Conservation (phyloP, 2,329 filamentous ascomycete species). For the Diaporthe sp. region DNA sequence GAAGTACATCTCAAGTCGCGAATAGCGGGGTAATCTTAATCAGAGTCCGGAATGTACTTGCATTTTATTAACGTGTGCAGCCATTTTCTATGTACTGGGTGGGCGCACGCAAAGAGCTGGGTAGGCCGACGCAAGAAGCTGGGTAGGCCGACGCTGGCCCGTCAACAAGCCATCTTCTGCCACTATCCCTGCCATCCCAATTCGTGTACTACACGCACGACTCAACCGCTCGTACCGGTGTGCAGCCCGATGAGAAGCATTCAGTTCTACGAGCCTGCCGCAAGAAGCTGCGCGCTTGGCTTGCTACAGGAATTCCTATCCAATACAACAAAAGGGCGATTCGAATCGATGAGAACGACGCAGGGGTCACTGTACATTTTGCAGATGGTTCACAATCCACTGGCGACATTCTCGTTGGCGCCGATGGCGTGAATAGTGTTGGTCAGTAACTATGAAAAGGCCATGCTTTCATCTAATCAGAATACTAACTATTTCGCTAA, state of each 20-base stretch:
- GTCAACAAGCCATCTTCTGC: slow-evolving; percentile 46
- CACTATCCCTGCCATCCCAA: slow-evolving; percentile 47
- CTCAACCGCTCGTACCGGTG: slow-evolving; percentile 37
- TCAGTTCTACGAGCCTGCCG: slow-evolving; percentile 50
- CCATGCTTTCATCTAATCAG: neutral
- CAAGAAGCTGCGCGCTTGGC: slow-evolving; percentile 46
- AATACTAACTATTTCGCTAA: neutral
- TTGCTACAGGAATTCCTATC: slow-evolving; percentile 46
- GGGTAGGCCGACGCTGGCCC: no score
- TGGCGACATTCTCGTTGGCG: slow-evolving; percentile 48
- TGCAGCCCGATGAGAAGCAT: slow-evolving; percentile 47
- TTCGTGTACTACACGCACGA: slow-evolving; percentile 39
- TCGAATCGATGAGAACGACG: slow-evolving; percentile 42
- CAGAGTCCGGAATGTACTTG: no score
- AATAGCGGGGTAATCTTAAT: no score
- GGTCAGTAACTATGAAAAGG: neutral
- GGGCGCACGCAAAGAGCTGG: no score
- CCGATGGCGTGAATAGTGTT: slow-evolving; percentile 48
- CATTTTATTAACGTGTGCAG: no score
- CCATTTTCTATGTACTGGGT: no score
- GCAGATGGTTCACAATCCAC: slow-evolving; percentile 47
- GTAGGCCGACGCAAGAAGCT: no score
- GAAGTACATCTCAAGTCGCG: no score
- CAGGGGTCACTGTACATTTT: slow-evolving; percentile 44
- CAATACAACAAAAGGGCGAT: slow-evolving; percentile 46